Percentiles rank a stretch among this genome's conserved stretches.
Evolutionary conservation across 768 basidiomycete species (phyloP).

Genomic region (Termitomyces sp.): DNA sequence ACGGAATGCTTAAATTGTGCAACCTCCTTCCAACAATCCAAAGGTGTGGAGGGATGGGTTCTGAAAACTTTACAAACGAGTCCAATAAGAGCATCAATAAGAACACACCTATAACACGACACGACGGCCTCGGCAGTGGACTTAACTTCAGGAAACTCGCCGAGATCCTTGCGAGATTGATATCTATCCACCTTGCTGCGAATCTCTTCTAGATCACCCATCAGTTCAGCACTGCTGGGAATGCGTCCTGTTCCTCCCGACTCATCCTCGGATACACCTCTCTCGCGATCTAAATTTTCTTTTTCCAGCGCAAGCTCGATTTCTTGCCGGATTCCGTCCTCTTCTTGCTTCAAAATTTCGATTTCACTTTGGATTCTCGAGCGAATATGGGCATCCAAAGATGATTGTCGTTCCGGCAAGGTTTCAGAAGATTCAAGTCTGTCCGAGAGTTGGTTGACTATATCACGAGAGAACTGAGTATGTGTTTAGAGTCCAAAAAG

Average conservation of each 20-base stretch:
- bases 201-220: constrained; percentile 75
- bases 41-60: constrained; percentile 38
- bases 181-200: constrained; percentile 68
- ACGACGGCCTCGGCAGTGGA: constrained; percentile 53
- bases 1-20: constrained; percentile 65
- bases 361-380: constrained; percentile 68
- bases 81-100: not conserved
- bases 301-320: constrained; percentile 79
- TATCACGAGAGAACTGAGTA: constrained; percentile 72
- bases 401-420: constrained; percentile 62
- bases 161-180: constrained; percentile 47
- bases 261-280: constrained; percentile 39
- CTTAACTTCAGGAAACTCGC: constrained; percentile 51
- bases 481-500: not conserved
- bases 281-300: constrained; percentile 82
- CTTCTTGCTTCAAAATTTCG: constrained; percentile 57
- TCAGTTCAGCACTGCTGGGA: constrained; percentile 54
- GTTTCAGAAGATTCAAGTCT: constrained; percentile 51
- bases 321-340: constrained; percentile 61
- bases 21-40: constrained; percentile 77
- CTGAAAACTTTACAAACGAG: constrained; percentile 29
- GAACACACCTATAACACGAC: constrained; percentile 68
- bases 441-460: constrained; percentile 76
- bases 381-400: constrained; percentile 69
- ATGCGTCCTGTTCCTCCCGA: constrained; percentile 34